Conservation (phyloP, 306 rosid genomes). For the Medicago lupulina region DNA sequence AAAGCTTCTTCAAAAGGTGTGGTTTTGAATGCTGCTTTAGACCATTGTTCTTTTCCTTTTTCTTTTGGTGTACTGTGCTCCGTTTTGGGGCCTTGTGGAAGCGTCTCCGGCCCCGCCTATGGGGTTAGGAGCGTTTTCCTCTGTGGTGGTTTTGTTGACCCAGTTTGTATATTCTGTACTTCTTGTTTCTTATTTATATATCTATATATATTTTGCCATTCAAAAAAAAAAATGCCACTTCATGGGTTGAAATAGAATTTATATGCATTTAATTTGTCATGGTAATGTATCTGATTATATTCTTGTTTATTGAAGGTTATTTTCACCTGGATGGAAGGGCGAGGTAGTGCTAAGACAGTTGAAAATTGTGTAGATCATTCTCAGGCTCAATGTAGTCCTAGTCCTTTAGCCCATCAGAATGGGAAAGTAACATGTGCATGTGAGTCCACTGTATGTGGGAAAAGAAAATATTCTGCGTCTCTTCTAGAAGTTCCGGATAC, state of each 20-base stretch:
- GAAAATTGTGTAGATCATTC: constrained; percentile 59
- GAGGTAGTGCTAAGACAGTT: constrained; percentile 47
- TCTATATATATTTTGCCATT: too few relatives aligned
- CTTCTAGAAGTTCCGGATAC: constrained; percentile 61
- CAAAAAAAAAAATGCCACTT: constrained; percentile 16
- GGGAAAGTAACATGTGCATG: constrained; percentile 69
- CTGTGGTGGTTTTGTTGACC: too few relatives aligned
- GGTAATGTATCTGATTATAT: constrained; percentile 37
- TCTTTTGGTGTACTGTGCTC: too few relatives aligned
- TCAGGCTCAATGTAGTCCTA: constrained; percentile 56
- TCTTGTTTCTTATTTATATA: too few relatives aligned
- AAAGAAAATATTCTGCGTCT: constrained; percentile 77
- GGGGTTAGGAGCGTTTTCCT: too few relatives aligned
- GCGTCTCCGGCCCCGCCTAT: too few relatives aligned
- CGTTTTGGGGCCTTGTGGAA: too few relatives aligned
- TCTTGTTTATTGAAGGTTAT: constrained; percentile 74
- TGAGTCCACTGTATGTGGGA: constrained; percentile 66
- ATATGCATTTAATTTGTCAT: constrained; percentile 33
- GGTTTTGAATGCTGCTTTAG: constrained; percentile 40
- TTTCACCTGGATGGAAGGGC: constrained; percentile 94
- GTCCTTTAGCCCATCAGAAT: constrained; percentile 51
- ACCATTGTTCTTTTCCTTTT: constrained; percentile 37
- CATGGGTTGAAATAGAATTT: constrained; percentile 19
- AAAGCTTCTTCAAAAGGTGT: constrained; percentile 95
- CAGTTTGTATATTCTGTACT: too few relatives aligned